Conservation (phyloP, 345 rosid species). For the Firmiana major region DNA sequence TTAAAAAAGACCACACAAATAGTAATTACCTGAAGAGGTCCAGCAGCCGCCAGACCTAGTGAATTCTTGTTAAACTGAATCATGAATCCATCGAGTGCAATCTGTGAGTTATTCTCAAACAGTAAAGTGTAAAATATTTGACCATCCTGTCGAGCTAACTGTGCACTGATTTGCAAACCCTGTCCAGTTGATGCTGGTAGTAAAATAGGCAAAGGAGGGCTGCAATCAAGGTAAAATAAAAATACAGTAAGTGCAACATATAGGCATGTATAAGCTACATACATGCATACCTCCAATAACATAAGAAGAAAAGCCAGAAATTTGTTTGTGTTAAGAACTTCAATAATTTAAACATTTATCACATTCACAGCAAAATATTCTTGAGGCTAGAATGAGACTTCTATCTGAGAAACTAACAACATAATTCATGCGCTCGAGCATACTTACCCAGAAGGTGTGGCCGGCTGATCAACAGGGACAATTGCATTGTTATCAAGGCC, state of each 20-base stretch:
- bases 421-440: slow-evolving; percentile 11
- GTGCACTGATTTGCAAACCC: slow-evolving; percentile 97
- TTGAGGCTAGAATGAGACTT: background rate
- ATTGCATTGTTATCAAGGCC: slow-evolving; percentile 80
- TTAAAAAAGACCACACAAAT: background rate
- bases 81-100: slow-evolving; percentile 95
- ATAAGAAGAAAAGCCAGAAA: background rate
- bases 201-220: slow-evolving; percentile 77
- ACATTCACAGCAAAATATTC: background rate
- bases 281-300: background rate
- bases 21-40: slow-evolving; percentile 78
- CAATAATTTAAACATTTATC: background rate
- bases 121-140: slow-evolving; percentile 73
- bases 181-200: slow-evolving; percentile 83
- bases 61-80: slow-evolving; percentile 98
- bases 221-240: slow-evolving; percentile 36
- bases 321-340: background rate
- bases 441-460: slow-evolving; percentile 67
- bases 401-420: background rate
- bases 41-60: slow-evolving; percentile 92
- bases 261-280: background rate
- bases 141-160: slow-evolving; percentile 70
- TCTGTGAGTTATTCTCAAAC: slow-evolving; percentile 86
- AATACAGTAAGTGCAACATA: slow-evolving; percentile 12
- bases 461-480: slow-evolving; percentile 77